Conservation (phyloP, 2,329 filamentous ascomycete species). For the Diplodia intermedia region DNA sequence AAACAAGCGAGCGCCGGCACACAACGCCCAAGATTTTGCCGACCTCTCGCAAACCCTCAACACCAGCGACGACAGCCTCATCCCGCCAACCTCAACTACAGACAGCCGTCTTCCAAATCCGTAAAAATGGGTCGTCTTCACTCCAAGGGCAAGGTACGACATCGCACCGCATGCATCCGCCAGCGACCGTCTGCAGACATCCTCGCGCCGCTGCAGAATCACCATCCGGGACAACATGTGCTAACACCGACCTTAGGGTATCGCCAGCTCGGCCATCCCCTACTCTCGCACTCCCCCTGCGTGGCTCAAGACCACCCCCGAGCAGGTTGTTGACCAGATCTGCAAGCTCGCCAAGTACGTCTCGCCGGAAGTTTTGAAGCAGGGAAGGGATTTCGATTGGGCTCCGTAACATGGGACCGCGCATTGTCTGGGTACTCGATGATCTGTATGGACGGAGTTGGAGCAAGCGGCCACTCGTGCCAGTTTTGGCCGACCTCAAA, state of each 20-base stretch:
- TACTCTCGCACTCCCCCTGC: slow-evolving; percentile 92
- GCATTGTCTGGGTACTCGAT: background rate
- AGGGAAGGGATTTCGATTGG: background rate
- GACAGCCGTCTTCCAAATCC: slow-evolving; percentile 35
- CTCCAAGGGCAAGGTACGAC: slow-evolving; percentile 66
- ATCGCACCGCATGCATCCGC: background rate
- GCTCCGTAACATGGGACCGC: background rate
- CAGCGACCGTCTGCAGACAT: background rate
- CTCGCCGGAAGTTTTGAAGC: slow-evolving; percentile 1
- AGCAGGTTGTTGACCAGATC: slow-evolving; percentile 99
- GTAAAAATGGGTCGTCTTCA: slow-evolving; percentile 94
- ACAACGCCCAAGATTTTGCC: slow-evolving; percentile 30
- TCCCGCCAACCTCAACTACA: slow-evolving; percentile 38
- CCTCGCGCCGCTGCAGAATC: background rate
- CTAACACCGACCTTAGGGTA: slow-evolving; percentile 79
- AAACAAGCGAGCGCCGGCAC: slow-evolving; percentile 38
- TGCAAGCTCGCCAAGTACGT: slow-evolving; percentile 78
- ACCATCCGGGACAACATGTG: background rate
- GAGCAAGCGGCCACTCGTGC: background rate
- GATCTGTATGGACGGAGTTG: background rate
- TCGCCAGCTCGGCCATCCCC: slow-evolving; percentile 91
- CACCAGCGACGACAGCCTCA: slow-evolving; percentile 33
- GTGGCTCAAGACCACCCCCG: slow-evolving; percentile 98
- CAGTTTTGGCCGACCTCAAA: background rate
- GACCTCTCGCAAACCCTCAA: slow-evolving; percentile 29